Evolutionary conservation across 192 early-diverging fungal genomes (phyloP).

Genomic region (Gigaspora rosea): DNA sequence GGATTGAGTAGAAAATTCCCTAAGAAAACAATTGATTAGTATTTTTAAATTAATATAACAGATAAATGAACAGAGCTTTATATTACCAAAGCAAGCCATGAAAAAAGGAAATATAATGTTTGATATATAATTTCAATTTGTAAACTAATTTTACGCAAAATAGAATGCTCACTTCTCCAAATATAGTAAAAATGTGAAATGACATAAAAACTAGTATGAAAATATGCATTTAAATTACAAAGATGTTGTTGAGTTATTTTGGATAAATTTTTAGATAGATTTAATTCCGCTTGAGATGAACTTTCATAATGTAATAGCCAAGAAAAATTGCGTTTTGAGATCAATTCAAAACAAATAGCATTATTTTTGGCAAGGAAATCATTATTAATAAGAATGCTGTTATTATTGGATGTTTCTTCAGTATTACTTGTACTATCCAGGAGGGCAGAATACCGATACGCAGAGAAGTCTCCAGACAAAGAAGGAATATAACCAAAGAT

Average conservation of each 20-base stretch:
- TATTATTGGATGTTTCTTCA: too few species aligned
- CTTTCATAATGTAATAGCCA: slow-evolving; percentile 77
- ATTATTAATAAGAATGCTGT: too few species aligned
- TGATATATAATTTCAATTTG: slow-evolving; percentile 82
- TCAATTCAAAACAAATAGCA: slow-evolving; percentile 60
- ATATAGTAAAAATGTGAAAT: slow-evolving; percentile 74
- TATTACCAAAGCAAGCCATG: slow-evolving; percentile 65
- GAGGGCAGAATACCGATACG: slow-evolving; percentile 78
- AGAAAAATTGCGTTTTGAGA: slow-evolving; percentile 63
- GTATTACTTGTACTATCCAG: slow-evolving; percentile 45
- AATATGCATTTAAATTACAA: slow-evolving; percentile 86
- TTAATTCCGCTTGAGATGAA: slow-evolving; percentile 72
- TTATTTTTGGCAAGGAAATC: too few species aligned
- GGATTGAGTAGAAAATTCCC: too few species aligned
- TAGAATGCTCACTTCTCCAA: slow-evolving; percentile 72
- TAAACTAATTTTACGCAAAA: slow-evolving; percentile 72
- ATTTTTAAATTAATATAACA: too few species aligned
- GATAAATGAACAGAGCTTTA: too few species aligned
- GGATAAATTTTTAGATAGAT: slow-evolving; percentile 71
- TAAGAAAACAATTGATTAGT: too few species aligned
- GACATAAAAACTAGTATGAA: slow-evolving; percentile 89
- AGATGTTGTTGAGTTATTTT: slow-evolving; percentile 93
- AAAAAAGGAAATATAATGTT: slow-evolving; percentile 76
- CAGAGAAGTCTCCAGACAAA: slow-evolving; percentile 82
- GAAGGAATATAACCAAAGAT: slow-evolving; percentile 87